Conservation (phyloP, 129 eudicot genomes). For the Centrapalus pauciflorus region DNA sequence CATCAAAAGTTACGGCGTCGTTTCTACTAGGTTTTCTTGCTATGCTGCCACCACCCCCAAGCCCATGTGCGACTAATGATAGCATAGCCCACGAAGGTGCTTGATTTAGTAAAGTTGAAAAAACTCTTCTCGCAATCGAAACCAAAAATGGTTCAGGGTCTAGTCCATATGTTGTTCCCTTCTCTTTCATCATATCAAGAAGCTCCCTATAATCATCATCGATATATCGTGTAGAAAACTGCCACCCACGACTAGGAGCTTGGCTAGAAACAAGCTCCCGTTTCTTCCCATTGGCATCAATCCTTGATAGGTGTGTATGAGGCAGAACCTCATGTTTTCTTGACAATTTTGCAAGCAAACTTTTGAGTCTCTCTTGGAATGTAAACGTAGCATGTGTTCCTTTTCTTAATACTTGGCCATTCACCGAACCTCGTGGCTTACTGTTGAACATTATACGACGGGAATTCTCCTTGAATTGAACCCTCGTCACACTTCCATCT, state of each 20-base stretch:
- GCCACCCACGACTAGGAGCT: constrained; percentile 26
- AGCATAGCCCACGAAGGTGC: constrained; percentile 48
- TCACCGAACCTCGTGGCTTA: background rate
- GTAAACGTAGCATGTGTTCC: background rate
- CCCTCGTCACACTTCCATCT: constrained; percentile 37
- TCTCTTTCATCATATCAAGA: constrained; percentile 35
- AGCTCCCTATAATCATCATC: constrained; percentile 36
- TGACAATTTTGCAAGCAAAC: constrained; percentile 12
- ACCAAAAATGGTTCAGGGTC: constrained; percentile 35
- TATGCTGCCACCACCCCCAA: constrained; percentile 38
- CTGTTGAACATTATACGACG: constrained; percentile 33
- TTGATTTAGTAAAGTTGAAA: constrained; percentile 25
- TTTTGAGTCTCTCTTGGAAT: constrained; percentile 10
- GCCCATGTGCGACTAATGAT: constrained; percentile 26
- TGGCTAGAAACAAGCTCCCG: constrained; percentile 7
- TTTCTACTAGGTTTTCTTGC: constrained; percentile 39
- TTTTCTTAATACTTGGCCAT: background rate
- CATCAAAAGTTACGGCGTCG: constrained; percentile 30
- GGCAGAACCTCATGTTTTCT: constrained; percentile 2
- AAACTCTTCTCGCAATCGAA: constrained; percentile 28
- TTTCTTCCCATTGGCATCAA: background rate
- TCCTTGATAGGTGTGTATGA: background rate
- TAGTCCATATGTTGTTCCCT: constrained; percentile 32
- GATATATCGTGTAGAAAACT: constrained; percentile 24
- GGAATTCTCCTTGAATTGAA: constrained; percentile 37